These are phyloP conservation scores for Russula emetica DNA, from an alignment of 768 basidiomycete genomes.

Conservation along the genomic window DNA sequence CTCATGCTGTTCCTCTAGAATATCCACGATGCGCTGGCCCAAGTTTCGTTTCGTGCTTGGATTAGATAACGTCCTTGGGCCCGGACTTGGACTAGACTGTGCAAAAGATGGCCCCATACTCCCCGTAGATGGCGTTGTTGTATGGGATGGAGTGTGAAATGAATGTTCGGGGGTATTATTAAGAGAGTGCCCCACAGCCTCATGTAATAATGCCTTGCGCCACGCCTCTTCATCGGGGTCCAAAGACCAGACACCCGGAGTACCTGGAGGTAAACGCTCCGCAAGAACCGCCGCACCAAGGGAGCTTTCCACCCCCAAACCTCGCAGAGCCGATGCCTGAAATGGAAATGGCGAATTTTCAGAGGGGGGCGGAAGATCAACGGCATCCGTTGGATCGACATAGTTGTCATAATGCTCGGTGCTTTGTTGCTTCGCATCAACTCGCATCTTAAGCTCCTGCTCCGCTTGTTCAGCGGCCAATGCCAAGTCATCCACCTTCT, in stretches of 20 bases:
- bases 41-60: slow-evolving; percentile 27
- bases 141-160: slow-evolving; percentile 35
- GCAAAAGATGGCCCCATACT: slow-evolving; percentile 30
- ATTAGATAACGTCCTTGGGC: slow-evolving; percentile 8
- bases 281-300: slow-evolving; percentile 73
- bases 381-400: slow-evolving; percentile 80
- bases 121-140: slow-evolving; percentile 27
- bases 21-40: slow-evolving; percentile 26
- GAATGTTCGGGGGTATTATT: slow-evolving; percentile 48
- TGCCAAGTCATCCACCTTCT: slow-evolving; percentile 68
- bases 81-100: slow-evolving; percentile 20
- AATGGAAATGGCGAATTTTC: slow-evolving; percentile 67
- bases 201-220: slow-evolving; percentile 69
- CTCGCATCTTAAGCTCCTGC: slow-evolving; percentile 59
- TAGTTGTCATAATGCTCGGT: slow-evolving; percentile 47
- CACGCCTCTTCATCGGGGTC: slow-evolving; percentile 61
- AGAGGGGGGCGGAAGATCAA: slow-evolving; percentile 71
- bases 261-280: slow-evolving; percentile 61
- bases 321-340: slow-evolving; percentile 69
- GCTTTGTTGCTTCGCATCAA: slow-evolving; percentile 44
- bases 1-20: slow-evolving; percentile 25
- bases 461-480: slow-evolving; percentile 73
- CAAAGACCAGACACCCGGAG: slow-evolving; percentile 54
- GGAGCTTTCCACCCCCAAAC: slow-evolving; percentile 69
- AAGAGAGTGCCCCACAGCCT: slow-evolving; percentile 76